These are phyloP conservation scores for Helicostylum pulchrum DNA, from an alignment of 192 early-diverging fungal species.

Conservation along the genomic window DNA sequence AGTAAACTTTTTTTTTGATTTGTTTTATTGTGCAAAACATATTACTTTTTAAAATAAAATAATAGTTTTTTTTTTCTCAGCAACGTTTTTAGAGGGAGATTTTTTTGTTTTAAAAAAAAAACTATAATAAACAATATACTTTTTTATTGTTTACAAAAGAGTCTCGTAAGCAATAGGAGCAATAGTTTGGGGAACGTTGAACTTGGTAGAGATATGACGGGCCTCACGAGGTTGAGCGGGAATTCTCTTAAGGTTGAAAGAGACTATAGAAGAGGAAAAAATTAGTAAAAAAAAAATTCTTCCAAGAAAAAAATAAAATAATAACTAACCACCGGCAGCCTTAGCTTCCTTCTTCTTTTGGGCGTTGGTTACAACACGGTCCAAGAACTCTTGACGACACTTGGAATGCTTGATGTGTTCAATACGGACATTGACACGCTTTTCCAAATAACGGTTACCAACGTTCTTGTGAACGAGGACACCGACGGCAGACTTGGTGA, in stretches of 20 bases:
- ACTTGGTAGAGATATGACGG: conserved; percentile 82
- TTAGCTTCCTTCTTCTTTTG: conserved; percentile 78
- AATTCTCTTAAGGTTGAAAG: conserved; percentile 84
- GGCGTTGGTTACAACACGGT: conserved; percentile 95
- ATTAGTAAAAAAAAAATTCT: neutral
- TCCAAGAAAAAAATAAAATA: neutral
- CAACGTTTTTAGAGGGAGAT: no score
- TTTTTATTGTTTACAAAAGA: conserved; percentile 45
- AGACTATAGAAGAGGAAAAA: conserved; percentile 14
- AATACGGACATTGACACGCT: conserved; percentile 96
- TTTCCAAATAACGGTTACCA: conserved; percentile 97
- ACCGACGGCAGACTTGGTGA: conserved; percentile 98
- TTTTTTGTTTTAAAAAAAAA: no score
- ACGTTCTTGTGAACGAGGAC: conserved; percentile 98
- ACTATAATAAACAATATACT: no score
- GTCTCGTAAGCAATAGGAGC: conserved; percentile 95
- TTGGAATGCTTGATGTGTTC: conserved; percentile 99
- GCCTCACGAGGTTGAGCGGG: conserved; percentile 85
- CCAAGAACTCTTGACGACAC: conserved; percentile 97
- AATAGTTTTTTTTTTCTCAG: no score
- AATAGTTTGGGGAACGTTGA: conserved; percentile 92
- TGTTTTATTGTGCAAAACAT: no score
- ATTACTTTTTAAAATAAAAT: no score
- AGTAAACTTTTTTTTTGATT: no score
- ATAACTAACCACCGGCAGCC: conserved; percentile 25